Conservation (phyloP, 345 rosid genomes). For the Eucalyptus pauciflora region DNA sequence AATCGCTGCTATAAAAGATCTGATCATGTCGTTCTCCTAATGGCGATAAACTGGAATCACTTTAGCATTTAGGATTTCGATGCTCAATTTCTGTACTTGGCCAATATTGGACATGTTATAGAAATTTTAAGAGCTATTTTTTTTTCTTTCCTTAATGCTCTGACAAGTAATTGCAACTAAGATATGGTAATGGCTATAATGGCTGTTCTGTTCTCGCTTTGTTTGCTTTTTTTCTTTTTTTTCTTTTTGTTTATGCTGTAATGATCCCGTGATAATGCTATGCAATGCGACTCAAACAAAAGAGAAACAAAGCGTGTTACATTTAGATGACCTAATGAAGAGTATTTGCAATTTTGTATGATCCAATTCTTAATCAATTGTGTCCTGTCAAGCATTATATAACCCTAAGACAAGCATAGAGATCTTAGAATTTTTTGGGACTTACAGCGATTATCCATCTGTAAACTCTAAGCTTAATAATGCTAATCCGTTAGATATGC, state of each 20-base stretch:
- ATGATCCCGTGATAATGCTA: background rate
- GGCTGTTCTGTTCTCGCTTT: background rate
- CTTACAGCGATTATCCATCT: background rate
- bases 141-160: background rate
- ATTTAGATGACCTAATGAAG: background rate
- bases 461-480: background rate
- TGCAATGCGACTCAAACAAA: background rate
- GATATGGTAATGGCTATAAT: background rate
- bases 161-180: background rate
- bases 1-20: background rate
- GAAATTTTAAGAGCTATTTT: background rate
- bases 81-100: background rate
- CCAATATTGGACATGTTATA: background rate
- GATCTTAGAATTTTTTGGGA: background rate
- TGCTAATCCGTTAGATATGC: background rate
- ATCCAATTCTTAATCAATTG: background rate
- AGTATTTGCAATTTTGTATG: background rate
- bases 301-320: background rate
- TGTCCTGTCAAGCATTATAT: background rate
- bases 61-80: background rate
- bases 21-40: background rate
- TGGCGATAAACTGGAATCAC: background rate
- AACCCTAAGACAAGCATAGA: background rate
- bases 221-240: background rate
- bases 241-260: background rate